Base-by-base conservation (phyloP, 2,329 filamentous ascomycete genomes). In the Pestalotiopsis sp. region DNA sequence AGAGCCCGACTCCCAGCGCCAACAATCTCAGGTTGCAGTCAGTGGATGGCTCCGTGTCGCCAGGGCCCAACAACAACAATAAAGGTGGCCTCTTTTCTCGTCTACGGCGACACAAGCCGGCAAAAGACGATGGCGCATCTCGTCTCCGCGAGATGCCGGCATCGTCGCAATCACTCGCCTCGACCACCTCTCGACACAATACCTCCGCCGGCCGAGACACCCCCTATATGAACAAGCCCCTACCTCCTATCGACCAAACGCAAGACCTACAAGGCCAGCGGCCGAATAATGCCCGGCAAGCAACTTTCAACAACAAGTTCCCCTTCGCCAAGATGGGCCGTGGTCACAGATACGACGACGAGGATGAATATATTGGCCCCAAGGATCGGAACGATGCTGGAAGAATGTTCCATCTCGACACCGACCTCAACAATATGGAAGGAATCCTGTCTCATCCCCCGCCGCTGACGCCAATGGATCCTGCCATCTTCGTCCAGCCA, bases 361-460 rank as follows among this genome's bases (percentile, higher is more conserved):
- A 77, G 71, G 91, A 85, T 77, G 90, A 90, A 77, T 84, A 83
- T 25, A 89, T 88, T 70, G 88, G 87, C 3, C 88, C 87, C 0
- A 90, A 86, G 7, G 89, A 91, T 69, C 87, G 86, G 73, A 82
- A 85, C 57, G 85, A 87, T 66, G 86, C 87, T 57, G 87, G 87
- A 57, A 88, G 87, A 13, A 80, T 94, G 60, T 97, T 92, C 81
- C 88, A 89, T 75, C 88, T 98, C 31, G 95, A 98, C 79, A 97
- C 93, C 2, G 92, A 98, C 77, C 87, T 98, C 62, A 90, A 90
- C 68, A 90, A 97, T 74, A 96, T 99, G 93, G 92, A 95, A 75
- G 96, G 94, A 25, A 98, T 98, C 72, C 83, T 98, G 69, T 90
- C 91, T 65, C 89, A 90, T 71, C 90, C 89, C 4, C 86, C 87